phyloP scores from a whole-genome alignment of 306 rosid species.

The Vicia villosa region DNA sequence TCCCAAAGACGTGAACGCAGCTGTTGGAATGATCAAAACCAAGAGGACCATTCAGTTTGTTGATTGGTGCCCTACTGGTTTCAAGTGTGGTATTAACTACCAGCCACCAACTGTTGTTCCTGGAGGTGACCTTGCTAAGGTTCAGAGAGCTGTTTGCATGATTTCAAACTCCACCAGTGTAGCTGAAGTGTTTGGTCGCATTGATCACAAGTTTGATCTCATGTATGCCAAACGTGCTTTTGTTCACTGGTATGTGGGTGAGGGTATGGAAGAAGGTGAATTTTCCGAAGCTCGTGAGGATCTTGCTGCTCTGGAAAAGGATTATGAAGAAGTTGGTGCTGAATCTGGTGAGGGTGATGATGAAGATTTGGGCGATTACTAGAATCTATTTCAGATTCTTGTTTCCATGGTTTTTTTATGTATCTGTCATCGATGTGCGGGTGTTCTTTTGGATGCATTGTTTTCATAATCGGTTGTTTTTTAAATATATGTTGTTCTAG shows the following conservation, averaged over 20 bases:
- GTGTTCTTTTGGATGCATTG: not conserved
- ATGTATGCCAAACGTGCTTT: slow-evolving; percentile 93
- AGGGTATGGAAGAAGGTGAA: slow-evolving; percentile 99
- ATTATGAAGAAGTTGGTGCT: slow-evolving; percentile 93
- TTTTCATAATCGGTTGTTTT: not conserved
- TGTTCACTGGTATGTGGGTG: slow-evolving; percentile 97
- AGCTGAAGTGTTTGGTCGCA: slow-evolving; percentile 89
- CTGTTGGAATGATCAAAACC: slow-evolving; percentile 87
- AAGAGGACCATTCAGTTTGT: slow-evolving; percentile 92
- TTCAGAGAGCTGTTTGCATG: slow-evolving; percentile 96
- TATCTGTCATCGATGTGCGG: not conserved
- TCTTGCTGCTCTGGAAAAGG: slow-evolving; percentile 93
- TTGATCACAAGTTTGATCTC: slow-evolving; percentile 88
- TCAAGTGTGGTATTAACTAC: slow-evolving; percentile 93
- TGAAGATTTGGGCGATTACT: slow-evolving; percentile 69
- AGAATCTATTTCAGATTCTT: slow-evolving; percentile 29
- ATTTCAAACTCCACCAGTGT: slow-evolving; percentile 90
- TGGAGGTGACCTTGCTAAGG: slow-evolving; percentile 92
- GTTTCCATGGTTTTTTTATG: not conserved
- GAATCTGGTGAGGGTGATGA: slow-evolving; percentile 82
- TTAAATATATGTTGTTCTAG: not conserved
- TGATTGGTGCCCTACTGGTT: slow-evolving; percentile 97
- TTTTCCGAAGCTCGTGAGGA: slow-evolving; percentile 96
- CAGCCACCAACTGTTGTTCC: slow-evolving; percentile 97
- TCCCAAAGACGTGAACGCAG: slow-evolving; percentile 91